phyloP scores from a whole-genome alignment of 306 rosid species.

The Vachellia pachyceras region DNA sequence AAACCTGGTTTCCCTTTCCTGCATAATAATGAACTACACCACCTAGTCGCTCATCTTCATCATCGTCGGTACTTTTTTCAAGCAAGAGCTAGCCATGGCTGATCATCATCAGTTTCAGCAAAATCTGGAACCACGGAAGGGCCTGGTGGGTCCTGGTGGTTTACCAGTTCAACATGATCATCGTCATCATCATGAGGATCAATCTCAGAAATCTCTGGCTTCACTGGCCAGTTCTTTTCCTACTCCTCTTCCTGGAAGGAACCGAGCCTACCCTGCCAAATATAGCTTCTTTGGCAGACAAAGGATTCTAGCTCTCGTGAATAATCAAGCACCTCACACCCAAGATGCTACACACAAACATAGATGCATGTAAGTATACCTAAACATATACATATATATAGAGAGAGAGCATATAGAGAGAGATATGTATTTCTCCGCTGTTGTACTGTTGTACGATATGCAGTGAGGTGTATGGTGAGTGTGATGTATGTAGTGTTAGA shows the following conservation, averaged over 20 bases:
- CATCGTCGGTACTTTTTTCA: neutral
- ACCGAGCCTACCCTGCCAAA: neutral
- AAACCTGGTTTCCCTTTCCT: neutral
- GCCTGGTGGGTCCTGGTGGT: neutral
- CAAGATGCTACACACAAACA: neutral
- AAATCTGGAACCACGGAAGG: neutral
- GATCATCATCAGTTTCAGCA: neutral
- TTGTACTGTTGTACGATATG: no score
- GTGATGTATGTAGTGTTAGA: neutral
- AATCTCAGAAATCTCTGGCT: neutral
- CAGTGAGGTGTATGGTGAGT: no score
- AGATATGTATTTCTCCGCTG: no score
- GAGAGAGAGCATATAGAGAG: no score
- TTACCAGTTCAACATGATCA: neutral
- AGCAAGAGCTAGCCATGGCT: neutral
- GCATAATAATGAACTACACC: neutral
- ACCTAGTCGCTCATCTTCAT: neutral
- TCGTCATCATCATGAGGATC: no score
- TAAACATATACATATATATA: neutral
- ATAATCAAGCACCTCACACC: neutral
- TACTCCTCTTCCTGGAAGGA: slow-evolving; percentile 20
- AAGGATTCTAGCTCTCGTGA: neutral
- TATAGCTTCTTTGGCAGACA: neutral
- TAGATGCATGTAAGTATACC: neutral
- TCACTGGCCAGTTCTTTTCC: slow-evolving; percentile 5